These are phyloP conservation scores for Calycina marina DNA, from an alignment of 2,329 filamentous ascomycete species.

Conservation along the genomic window DNA sequence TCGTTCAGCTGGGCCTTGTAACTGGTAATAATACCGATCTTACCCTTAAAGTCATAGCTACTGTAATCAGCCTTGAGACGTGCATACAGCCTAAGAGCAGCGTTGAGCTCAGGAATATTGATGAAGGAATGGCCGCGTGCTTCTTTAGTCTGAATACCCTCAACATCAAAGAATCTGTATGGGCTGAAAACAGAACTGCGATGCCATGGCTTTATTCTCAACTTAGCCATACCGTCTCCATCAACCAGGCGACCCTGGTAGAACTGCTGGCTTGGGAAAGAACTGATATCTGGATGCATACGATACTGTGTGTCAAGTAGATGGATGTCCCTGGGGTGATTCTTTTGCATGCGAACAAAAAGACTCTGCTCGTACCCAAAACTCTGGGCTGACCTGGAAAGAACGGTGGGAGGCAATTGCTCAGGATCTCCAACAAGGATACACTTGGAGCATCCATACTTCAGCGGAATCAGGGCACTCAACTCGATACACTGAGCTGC, in stretches of 20 bases:
- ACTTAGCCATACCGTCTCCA: constrained; percentile 63
- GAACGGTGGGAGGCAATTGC: constrained; percentile 86
- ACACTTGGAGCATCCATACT: constrained; percentile 94
- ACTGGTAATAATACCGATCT: constrained; percentile 93
- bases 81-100: constrained; percentile 74
- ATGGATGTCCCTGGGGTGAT: constrained; percentile 77
- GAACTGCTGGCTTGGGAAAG: constrained; percentile 80
- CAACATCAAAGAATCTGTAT: constrained; percentile 94
- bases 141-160: constrained; percentile 73
- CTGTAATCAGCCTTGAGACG: constrained; percentile 61
- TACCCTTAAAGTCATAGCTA: constrained; percentile 56
- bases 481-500: constrained; percentile 96
- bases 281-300: constrained; percentile 95
- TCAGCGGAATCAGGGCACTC: constrained; percentile 88
- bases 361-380: constrained; percentile 97
- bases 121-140: constrained; percentile 76
- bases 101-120: constrained; percentile 74
- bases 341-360: constrained; percentile 96
- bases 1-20: constrained; percentile 88
- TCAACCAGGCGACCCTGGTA: constrained; percentile 82
- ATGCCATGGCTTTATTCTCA: constrained; percentile 78
- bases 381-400: constrained; percentile 80
- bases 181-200: constrained; percentile 66
- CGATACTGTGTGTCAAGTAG: constrained; percentile 96
- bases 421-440: constrained; percentile 96